Evolutionary conservation across 2,329 filamentous ascomycete species (phyloP).

Genomic region (Colletotrichum sp.): DNA sequence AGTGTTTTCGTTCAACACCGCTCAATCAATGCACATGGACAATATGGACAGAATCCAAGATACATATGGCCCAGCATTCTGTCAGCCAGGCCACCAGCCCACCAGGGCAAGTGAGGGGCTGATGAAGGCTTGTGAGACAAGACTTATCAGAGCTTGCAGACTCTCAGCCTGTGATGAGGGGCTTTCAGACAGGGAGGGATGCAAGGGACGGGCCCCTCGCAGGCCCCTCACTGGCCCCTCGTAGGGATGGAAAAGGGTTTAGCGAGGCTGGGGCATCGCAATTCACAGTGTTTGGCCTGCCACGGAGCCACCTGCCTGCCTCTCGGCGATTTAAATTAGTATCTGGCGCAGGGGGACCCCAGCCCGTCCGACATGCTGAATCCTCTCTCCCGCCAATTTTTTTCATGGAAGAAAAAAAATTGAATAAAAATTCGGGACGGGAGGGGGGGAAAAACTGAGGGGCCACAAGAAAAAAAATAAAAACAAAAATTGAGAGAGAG

Average conservation of each 20-base stretch:
- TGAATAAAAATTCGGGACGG: neutral
- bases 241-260: constrained; percentile 6
- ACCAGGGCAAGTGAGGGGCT: neutral
- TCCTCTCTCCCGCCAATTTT: neutral
- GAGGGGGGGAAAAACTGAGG: neutral
- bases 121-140: neutral
- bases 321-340: constrained; percentile 21
- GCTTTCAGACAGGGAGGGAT: constrained; percentile 14
- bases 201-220: constrained; percentile 13
- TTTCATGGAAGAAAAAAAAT: neutral
- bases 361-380: neutral
- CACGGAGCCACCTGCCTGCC: constrained; percentile 1
- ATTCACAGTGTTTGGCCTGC: neutral
- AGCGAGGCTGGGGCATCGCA: constrained; percentile 6
- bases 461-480: neutral
- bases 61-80: neutral
- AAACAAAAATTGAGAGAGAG: neutral
- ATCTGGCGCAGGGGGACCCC: constrained; percentile 3
- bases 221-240: neutral
- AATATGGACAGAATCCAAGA: neutral
- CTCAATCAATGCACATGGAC: neutral
- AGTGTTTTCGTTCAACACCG: neutral
- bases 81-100: neutral
- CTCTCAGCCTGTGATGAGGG: constrained; percentile 13
- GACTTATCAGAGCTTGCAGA: constrained; percentile 7